Conservation (phyloP, 768 basidiomycete species). For the Strobilomyces confusus region DNA sequence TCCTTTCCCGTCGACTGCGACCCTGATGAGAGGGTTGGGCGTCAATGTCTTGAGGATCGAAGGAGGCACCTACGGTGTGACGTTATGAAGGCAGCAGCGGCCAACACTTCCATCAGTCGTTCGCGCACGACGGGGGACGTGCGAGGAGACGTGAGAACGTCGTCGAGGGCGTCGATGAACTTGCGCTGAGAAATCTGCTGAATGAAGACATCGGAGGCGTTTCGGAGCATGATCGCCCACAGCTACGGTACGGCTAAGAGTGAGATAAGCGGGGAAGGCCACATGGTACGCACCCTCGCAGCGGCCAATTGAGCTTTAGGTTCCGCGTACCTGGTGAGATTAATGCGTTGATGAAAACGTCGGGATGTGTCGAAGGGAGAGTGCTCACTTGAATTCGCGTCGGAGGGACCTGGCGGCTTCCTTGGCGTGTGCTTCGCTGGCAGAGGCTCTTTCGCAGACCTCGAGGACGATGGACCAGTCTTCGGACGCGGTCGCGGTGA, state of each 20-base stretch:
- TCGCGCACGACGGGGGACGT: constrained; percentile 81
- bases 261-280: background rate
- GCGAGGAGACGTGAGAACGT: constrained; percentile 55
- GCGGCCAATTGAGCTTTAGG: constrained; percentile 73
- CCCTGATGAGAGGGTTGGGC: constrained; percentile 13
- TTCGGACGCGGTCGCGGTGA: constrained; percentile 75
- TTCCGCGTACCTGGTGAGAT: constrained; percentile 57
- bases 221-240: constrained; percentile 89
- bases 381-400: constrained; percentile 75
- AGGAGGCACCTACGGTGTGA: constrained; percentile 20
- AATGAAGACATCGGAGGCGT: constrained; percentile 70
- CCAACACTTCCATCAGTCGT: constrained; percentile 75
- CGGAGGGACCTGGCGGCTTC: constrained; percentile 81
- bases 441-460: constrained; percentile 79
- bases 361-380: constrained; percentile 2
- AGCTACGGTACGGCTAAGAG: constrained; percentile 41
- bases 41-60: no score
- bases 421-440: constrained; percentile 68
- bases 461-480: constrained; percentile 81
- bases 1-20: constrained; percentile 23
- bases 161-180: constrained; percentile 76
- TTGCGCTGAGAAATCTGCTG: constrained; percentile 68
- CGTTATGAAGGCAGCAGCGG: constrained; percentile 64
- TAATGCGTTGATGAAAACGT: background rate
- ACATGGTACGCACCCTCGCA: constrained; percentile 51